Evolutionary conservation across 805 yeast species (phyloP).

Genomic region (Metschnikowia continentalis): DNA sequence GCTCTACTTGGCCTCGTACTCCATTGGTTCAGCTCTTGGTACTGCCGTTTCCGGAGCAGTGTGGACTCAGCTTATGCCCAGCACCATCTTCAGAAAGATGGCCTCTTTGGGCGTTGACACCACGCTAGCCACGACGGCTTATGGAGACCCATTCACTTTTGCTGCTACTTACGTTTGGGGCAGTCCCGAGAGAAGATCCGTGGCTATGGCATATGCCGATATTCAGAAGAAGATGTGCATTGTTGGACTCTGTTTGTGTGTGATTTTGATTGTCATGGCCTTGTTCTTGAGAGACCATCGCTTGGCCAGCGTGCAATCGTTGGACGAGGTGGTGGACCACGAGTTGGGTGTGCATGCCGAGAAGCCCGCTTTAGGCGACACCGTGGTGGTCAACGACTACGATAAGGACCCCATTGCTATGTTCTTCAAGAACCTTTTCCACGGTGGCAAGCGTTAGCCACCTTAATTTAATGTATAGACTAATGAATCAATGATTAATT

Average conservation of each 20-base stretch:
- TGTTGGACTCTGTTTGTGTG: constrained; percentile 52
- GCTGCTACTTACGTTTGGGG: constrained; percentile 53
- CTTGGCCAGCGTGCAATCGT: constrained; percentile 35
- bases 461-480: neutral
- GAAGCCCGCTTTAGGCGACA: constrained; percentile 10
- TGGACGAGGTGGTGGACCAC: constrained; percentile 16
- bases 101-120: constrained; percentile 24
- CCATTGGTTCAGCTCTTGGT: constrained; percentile 64
- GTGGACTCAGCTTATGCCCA: constrained; percentile 60
- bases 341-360: constrained; percentile 15
- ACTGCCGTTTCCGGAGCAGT: constrained; percentile 63
- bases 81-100: constrained; percentile 33
- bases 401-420: constrained; percentile 18
- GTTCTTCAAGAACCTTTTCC: constrained; percentile 12
- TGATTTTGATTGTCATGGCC: constrained; percentile 46
- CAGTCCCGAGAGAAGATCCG: constrained; percentile 53
- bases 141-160: constrained; percentile 51
- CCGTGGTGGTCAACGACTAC: constrained; percentile 17
- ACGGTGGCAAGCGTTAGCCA: constrained; percentile 5
- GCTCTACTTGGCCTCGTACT: constrained; percentile 52
- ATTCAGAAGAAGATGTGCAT: constrained; percentile 57
- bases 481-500: neutral
- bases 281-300: constrained; percentile 52
- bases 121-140: constrained; percentile 26
- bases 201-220: constrained; percentile 54